Conservation (phyloP, 805 yeast genomes). For the Saccharomycopsis selenospora region DNA sequence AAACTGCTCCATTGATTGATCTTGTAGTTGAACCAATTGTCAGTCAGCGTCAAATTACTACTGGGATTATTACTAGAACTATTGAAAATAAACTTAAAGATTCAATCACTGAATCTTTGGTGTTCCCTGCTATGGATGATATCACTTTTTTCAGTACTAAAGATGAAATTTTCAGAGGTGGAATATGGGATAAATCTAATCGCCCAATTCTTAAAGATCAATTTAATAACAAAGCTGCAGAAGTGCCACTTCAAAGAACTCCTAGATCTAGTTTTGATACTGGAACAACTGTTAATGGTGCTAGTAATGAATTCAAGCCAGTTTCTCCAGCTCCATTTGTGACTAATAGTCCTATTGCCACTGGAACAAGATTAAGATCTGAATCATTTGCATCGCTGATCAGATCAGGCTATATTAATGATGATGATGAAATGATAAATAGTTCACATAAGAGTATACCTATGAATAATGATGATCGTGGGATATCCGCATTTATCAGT, state of each 20-base stretch:
- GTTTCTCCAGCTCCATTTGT: background rate
- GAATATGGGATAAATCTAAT: conserved; percentile 67
- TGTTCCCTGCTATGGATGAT: conserved; percentile 86
- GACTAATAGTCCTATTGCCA: too few relatives aligned
- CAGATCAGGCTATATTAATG: background rate
- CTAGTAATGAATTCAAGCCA: background rate
- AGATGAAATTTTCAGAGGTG: conserved; percentile 78
- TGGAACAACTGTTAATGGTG: too few relatives aligned
- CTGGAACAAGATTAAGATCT: background rate
- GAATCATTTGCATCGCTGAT: conserved; percentile 1
- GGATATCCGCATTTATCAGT: background rate
- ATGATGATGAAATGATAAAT: background rate
- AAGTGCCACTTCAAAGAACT: background rate
- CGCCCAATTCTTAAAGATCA: conserved; percentile 20
- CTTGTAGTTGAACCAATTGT: conserved; percentile 85
- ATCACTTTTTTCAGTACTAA: conserved; percentile 59
- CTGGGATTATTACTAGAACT: conserved; percentile 69
- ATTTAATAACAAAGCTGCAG: background rate
- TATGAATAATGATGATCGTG: background rate
- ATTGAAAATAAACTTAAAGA: conserved; percentile 75
- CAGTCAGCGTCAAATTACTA: conserved; percentile 73
- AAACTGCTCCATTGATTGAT: conserved; percentile 66
- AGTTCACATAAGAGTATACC: background rate
- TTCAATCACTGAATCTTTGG: conserved; percentile 71
- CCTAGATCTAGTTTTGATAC: background rate